A percentile compares a stretch with the other conserved stretches of the same genome.
Conservation (phyloP, 164 flowering plant genomes). For the Vitis rotundifolia region DNA sequence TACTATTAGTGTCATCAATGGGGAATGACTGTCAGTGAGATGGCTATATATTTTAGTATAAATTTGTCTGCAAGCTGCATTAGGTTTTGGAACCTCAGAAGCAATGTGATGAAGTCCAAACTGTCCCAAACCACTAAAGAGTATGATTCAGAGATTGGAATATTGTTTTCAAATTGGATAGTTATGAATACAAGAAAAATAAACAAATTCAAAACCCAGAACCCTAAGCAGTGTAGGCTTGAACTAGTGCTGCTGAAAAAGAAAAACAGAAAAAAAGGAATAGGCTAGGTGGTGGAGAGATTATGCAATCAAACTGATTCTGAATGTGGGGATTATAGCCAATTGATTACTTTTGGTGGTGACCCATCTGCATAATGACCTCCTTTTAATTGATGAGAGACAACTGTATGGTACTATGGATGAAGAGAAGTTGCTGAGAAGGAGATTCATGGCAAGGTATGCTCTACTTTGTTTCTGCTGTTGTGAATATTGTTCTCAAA, state of each 20-base stretch:
- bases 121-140: too few species aligned
- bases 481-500: background rate
- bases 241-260: background rate
- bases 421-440: too few species aligned
- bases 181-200: background rate
- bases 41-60: too few species aligned
- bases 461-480: background rate
- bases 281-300: background rate
- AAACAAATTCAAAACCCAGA: background rate
- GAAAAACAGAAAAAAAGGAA: background rate
- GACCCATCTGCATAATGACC: constrained; percentile 12
- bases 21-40: too few species aligned
- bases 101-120: too few species aligned
- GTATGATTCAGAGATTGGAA: background rate
- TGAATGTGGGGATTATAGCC: constrained; percentile 12
- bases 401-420: constrained; percentile 12
- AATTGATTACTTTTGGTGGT: constrained; percentile 1
- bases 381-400: constrained; percentile 8
- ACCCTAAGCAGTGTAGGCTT: too few species aligned
- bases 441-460: background rate
- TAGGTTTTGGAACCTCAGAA: too few species aligned
- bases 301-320: constrained; percentile 18
- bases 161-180: too few species aligned
- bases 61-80: too few species aligned
- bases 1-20: too few species aligned